Evolutionary conservation across 192 early-diverging fungal species (phyloP).

Genomic region (Backusella luteola): DNA sequence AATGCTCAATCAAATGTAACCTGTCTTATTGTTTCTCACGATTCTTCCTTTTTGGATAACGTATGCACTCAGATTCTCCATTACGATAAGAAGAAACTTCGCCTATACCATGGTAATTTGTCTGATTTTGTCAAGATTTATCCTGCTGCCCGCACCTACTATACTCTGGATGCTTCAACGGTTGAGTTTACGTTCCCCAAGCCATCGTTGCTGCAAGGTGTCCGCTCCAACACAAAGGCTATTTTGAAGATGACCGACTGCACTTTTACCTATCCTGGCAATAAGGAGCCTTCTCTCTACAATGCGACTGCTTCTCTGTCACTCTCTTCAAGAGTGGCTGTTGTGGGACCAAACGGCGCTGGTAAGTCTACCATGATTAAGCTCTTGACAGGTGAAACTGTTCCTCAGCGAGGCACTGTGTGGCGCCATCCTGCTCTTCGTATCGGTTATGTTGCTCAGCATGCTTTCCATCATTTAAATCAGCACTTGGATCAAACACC

Average conservation of each 20-base stretch:
- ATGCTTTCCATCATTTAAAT: conserved; percentile 86
- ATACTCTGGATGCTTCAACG: conserved; percentile 65
- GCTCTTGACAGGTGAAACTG: conserved; percentile 71
- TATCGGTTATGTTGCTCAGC: conserved; percentile 85
- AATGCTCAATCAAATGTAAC: conserved; percentile 64
- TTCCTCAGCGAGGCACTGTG: conserved; percentile 64
- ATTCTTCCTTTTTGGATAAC: conserved; percentile 79
- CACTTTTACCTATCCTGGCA: conserved; percentile 79
- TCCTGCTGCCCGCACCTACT: conserved; percentile 77
- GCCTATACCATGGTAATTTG: conserved; percentile 78
- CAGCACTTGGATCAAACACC: conserved; percentile 81
- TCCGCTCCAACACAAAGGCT: conserved; percentile 78
- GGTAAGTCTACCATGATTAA: conserved; percentile 88
- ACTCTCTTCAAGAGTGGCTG: conserved; percentile 76
- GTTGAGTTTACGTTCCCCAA: conserved; percentile 76
- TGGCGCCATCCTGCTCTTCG: conserved; percentile 85
- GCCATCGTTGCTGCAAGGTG: conserved; percentile 72
- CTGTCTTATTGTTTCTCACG: conserved; percentile 76
- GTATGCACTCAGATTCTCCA: conserved; percentile 81
- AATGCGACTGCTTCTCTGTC: conserved; percentile 66
- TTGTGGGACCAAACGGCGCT: conserved; percentile 82
- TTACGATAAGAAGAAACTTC: conserved; percentile 73
- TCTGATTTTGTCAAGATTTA: conserved; percentile 69
- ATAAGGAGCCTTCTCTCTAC: conserved; percentile 52
- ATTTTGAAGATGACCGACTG: conserved; percentile 74